phyloP scores from a whole-genome alignment of 1,139 yeast genomes.

The Dujonia santamariae region DNA sequence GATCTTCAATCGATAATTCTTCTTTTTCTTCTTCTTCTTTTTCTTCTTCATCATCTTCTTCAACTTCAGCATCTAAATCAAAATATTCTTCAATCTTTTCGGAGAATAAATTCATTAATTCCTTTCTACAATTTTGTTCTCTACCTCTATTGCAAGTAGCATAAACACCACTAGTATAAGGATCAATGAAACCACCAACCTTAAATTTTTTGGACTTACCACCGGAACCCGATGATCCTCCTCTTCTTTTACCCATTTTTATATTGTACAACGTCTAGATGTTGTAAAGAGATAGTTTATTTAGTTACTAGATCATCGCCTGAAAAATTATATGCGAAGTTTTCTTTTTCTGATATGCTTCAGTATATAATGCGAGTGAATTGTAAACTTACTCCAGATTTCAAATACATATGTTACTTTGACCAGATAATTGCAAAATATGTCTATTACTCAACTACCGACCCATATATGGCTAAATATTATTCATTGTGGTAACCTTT shows the following conservation, averaged over 20 bases:
- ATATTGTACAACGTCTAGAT: too few relatives aligned
- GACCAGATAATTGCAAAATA: too few relatives aligned
- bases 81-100: constrained; percentile 56
- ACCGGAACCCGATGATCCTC: constrained; percentile 7
- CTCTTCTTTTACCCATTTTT: constrained; percentile 27
- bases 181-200: constrained; percentile 58
- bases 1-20: constrained; percentile 67
- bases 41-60: constrained; percentile 28
- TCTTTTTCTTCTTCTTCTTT: constrained; percentile 25
- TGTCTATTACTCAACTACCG: constrained; percentile 9
- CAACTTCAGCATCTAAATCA: constrained; percentile 29
- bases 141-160: constrained; percentile 82
- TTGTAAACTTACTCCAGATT: too few relatives aligned
- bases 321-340: too few relatives aligned
- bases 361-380: too few relatives aligned
- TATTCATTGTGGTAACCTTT: constrained; percentile 7
- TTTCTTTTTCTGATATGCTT: too few relatives aligned
- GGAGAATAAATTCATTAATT: constrained; percentile 58
- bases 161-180: constrained; percentile 78
- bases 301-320: too few relatives aligned
- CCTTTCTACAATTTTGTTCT: constrained; percentile 73
- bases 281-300: too few relatives aligned
- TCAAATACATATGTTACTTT: too few relatives aligned
- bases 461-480: constrained; percentile 19
- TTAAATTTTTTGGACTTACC: constrained; percentile 39